phyloP scores from a whole-genome alignment of 1,284 basidiomycete species.

The Butyriboletus regius region DNA sequence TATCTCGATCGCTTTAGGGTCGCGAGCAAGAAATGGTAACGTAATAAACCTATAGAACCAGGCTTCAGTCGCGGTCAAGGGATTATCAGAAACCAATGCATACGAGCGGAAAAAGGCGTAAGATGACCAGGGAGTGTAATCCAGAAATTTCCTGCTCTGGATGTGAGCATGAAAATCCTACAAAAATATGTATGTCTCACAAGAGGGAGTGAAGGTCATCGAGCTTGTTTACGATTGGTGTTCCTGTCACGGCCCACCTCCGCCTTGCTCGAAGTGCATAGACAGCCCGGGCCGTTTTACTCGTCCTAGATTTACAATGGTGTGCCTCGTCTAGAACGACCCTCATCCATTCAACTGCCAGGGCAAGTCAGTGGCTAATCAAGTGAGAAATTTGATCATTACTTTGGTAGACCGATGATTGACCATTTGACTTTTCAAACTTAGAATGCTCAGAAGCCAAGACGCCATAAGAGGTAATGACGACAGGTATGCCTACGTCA shows the following conservation, averaged over 20 bases:
- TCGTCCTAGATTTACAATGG: slow-evolving; percentile 85
- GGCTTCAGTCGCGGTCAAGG: neutral
- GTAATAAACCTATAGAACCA: slow-evolving; percentile 70
- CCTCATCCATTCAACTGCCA: slow-evolving; percentile 69
- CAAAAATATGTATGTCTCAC: slow-evolving; percentile 37
- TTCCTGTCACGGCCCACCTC: slow-evolving; percentile 90
- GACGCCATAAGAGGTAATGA: slow-evolving; percentile 87
- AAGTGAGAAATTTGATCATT: slow-evolving; percentile 18
- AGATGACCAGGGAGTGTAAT: slow-evolving; percentile 86
- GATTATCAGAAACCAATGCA: slow-evolving; percentile 23
- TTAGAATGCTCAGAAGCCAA: slow-evolving; percentile 78
- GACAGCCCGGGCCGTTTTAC: slow-evolving; percentile 84
- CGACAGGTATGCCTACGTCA: slow-evolving; percentile 57
- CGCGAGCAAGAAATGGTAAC: slow-evolving; percentile 76
- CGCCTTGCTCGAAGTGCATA: slow-evolving; percentile 75
- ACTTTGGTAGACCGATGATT: slow-evolving; percentile 70
- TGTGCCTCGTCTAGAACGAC: slow-evolving; percentile 88
- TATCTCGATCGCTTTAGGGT: slow-evolving; percentile 85
- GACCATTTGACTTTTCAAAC: slow-evolving; percentile 44
- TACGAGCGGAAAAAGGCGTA: slow-evolving; percentile 81
- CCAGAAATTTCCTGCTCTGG: slow-evolving; percentile 68
- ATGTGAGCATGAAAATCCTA: slow-evolving; percentile 4
- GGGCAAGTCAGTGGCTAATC: slow-evolving; percentile 1
- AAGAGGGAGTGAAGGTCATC: slow-evolving; percentile 88
- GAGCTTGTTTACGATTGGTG: slow-evolving; percentile 91